Percentiles rank a stretch among this genome's conserved stretches.
Conservation (phyloP, 148 eudicot species). For the Euryodendron excelsum region DNA sequence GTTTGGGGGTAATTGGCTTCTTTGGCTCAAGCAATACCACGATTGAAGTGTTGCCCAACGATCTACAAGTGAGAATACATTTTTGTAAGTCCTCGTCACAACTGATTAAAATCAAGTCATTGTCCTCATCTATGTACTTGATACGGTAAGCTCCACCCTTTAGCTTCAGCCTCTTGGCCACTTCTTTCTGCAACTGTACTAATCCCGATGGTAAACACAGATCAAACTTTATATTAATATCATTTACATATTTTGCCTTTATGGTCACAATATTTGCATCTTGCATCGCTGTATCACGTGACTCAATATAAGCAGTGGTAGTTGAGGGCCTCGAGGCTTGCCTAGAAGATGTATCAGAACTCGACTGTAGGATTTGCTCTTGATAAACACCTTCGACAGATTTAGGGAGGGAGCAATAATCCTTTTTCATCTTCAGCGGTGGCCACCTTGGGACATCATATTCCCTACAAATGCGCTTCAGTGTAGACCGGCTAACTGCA, state of each 20-base stretch:
- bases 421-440: no score
- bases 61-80: background rate
- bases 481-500: no score
- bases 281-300: background rate
- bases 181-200: background rate
- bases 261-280: background rate
- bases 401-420: no score
- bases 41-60: background rate
- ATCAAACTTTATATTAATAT: background rate
- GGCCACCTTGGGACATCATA: no score
- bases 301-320: no score
- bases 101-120: background rate
- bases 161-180: background rate
- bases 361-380: no score
- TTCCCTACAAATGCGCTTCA: no score
- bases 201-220: background rate
- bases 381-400: no score
- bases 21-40: background rate
- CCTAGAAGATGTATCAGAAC: background rate
- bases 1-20: no score
- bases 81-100: background rate
- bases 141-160: background rate
- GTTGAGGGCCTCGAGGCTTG: conserved; percentile 25
- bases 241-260: background rate
- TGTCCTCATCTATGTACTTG: background rate